Evolutionary conservation across 1,284 basidiomycete genomes (phyloP), one percentile per base, ranked within the genome.

Genomic region (Ganoderma resinaceum): DNA sequence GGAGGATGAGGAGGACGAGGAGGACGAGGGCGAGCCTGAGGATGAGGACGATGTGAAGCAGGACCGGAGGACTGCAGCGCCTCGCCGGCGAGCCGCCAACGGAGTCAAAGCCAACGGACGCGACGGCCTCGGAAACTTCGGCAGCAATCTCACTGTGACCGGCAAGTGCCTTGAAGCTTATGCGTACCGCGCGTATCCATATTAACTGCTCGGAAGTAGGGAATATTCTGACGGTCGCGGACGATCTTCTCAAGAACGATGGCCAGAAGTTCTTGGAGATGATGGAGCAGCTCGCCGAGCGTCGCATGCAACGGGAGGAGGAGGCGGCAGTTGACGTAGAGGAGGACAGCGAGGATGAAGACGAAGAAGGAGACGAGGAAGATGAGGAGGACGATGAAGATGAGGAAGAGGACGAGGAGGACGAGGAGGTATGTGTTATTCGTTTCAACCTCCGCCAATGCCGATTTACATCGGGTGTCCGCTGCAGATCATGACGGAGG

Each of bases 241-340:
- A 99, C 78, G 97, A 99, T 83, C 89, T 99, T 63, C 87, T 99
- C 75, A 98, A 98, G 86, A 99, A 99, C 78, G 97, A 99, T 77
- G 97, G 96, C 3, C 95, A 96, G 77, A 99, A 98, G 84, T 99
- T 99, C 85, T 84, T 99, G 76, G 97, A 99, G 84, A 99, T 99
- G 97, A 99, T 99, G 97, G 97, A 99, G 81, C 96, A 98, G 81
- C 89, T 99, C 42, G 97, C 97, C 0, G 96, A 99, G 78, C 90
- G 95, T 68, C 89, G 96, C 55, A 95, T 97, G 87, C 91, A 94
- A 73, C 89, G 97, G 4, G 97, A 98, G 77, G 95, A 97, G 78
- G 93, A 96, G 80, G 95, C 95, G 7, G 91, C 93, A 8, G 90
- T 87, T 6, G 90, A 90, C 73, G 87, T 95, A 7, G 88, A 89